Evolutionary conservation across 2,329 filamentous ascomycete genomes (phyloP).

Genomic region (Fonsecaea nubica): DNA sequence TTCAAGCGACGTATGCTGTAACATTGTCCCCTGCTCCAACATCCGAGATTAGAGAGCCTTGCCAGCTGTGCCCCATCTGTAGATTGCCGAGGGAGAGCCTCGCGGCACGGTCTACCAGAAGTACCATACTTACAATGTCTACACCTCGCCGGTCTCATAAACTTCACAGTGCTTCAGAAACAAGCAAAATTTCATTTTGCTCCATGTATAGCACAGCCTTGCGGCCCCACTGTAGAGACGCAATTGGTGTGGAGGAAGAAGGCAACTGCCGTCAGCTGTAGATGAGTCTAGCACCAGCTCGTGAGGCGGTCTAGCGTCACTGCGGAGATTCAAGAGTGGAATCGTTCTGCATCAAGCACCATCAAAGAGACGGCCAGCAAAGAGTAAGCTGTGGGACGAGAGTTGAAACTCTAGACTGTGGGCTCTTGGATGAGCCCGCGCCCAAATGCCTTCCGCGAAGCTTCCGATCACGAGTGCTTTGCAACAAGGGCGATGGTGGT

Average conservation of each 20-base stretch:
- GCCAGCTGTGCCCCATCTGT: background rate
- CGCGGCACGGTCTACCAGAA: background rate
- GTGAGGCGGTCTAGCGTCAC: background rate
- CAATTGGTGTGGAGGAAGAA: background rate
- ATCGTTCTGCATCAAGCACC: background rate
- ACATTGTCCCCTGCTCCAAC: background rate
- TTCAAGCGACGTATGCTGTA: background rate
- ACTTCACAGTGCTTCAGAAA: background rate
- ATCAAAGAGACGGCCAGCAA: background rate
- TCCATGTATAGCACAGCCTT: background rate
- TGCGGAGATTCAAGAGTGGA: background rate
- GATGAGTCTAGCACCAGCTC: background rate
- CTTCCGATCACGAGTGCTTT: background rate
- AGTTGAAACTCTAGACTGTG: background rate
- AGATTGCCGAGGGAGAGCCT: background rate
- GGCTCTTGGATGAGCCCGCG: background rate
- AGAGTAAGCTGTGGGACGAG: background rate
- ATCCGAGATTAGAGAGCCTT: conserved; percentile 4
- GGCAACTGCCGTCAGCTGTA: background rate
- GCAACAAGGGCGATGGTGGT: background rate
- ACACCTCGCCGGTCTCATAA: background rate
- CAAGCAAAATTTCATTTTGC: background rate
- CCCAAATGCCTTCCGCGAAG: background rate
- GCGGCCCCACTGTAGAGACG: background rate
- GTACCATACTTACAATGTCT: background rate